Percentiles rank a stretch among this genome's conserved stretches.
These are phyloP conservation scores for Moniliophthora roreri DNA, from an alignment of 1,284 basidiomycete species.

Conservation along the genomic window DNA sequence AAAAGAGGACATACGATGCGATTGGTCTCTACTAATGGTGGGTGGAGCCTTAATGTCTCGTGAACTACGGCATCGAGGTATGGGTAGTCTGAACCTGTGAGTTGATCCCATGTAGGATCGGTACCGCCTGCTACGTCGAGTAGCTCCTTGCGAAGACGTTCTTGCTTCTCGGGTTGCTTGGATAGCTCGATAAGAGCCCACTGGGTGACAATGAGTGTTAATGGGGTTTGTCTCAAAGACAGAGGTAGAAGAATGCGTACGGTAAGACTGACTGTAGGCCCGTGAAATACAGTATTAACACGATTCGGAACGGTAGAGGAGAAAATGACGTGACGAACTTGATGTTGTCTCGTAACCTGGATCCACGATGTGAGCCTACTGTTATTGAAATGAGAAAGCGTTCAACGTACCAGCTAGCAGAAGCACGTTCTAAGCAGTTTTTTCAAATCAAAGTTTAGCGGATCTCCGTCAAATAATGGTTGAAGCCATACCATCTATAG, in stretches of 20 bases:
- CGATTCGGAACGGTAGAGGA: not conserved
- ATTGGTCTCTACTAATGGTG: constrained; percentile 37
- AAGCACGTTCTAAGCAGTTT: constrained; percentile 38
- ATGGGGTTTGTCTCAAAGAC: not conserved
- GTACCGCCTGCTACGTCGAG: constrained; percentile 16
- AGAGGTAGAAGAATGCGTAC: constrained; percentile 5
- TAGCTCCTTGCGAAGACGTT: constrained; percentile 26
- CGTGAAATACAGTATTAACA: not conserved
- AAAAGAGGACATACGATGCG: constrained; percentile 32
- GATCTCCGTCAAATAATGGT: no score
- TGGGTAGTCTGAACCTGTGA: constrained; percentile 1
- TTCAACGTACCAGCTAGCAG: constrained; percentile 32
- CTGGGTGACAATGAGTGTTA: constrained; percentile 7
- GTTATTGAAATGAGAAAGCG: not conserved
- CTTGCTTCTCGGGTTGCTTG: constrained; percentile 21
- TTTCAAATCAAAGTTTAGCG: no score
- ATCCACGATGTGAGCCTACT: no score
- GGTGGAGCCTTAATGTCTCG: constrained; percentile 44
- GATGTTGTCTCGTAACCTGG: constrained; percentile 38
- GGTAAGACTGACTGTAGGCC: constrained; percentile 23
- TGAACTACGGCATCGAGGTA: constrained; percentile 43
- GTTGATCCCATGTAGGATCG: constrained; percentile 18
- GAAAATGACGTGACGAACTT: constrained; percentile 24
- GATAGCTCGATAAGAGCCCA: constrained; percentile 32
- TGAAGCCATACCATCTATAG: constrained; percentile 1